Conservation (phyloP, 345 rosid species). For the Diplotaxis tenuifolia region DNA sequence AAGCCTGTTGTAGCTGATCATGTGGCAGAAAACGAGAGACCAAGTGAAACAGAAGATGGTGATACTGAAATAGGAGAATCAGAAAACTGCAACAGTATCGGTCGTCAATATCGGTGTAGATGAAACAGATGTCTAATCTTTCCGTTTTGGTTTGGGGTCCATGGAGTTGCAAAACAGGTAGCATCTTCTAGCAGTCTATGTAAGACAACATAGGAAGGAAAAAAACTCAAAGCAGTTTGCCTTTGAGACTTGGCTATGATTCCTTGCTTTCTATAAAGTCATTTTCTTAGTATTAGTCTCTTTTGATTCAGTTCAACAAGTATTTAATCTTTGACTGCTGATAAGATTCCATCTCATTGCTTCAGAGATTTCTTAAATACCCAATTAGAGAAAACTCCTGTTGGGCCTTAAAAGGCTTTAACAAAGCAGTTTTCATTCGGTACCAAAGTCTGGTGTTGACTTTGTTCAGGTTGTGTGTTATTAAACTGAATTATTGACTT, state of each 20-base stretch:
- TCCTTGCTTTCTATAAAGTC: background rate
- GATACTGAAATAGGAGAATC: constrained; percentile 24
- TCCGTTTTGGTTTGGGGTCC: constrained; percentile 6
- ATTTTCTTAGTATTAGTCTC: background rate
- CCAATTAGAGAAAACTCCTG: background rate
- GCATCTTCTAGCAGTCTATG: constrained; percentile 9
- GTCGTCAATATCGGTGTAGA: constrained; percentile 50
- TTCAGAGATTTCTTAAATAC: background rate
- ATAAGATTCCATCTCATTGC: background rate
- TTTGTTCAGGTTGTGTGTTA: background rate
- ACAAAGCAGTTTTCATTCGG: background rate
- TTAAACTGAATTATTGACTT: no score
- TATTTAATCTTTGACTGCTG: background rate
- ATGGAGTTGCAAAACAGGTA: background rate
- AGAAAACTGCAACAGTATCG: constrained; percentile 27
- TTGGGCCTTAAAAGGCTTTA: background rate
- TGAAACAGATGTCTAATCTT: constrained; percentile 41
- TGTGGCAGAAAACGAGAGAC: constrained; percentile 30
- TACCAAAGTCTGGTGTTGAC: background rate
- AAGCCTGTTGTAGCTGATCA: constrained; percentile 46
- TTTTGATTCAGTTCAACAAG: background rate
- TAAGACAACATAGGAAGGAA: background rate
- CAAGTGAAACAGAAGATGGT: constrained; percentile 32
- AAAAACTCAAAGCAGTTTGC: background rate
- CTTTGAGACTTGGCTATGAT: constrained; percentile 1